phyloP scores from a whole-genome alignment of 371 early-diverging fungal species.

The Globomyces sp. region DNA sequence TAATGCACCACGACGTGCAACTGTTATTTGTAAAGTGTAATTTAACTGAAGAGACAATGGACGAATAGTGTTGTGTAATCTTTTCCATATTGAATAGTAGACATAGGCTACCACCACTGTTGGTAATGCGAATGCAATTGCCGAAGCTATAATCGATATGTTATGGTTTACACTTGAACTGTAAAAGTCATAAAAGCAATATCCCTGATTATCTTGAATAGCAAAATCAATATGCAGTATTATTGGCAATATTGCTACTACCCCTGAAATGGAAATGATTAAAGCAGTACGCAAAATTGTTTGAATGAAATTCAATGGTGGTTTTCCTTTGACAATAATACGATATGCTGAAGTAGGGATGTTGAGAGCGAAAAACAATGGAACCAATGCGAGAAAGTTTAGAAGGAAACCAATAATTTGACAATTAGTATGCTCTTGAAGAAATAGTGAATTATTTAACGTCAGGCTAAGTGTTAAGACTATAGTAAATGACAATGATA shows the following conservation, averaged over 20 bases:
- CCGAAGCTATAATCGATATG: neutral
- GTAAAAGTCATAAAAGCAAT: constrained; percentile 6
- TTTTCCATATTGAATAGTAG: constrained; percentile 7
- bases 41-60: neutral
- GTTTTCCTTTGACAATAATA: neutral
- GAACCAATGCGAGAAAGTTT: constrained; percentile 11
- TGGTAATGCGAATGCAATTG: neutral
- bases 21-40: neutral
- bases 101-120: neutral
- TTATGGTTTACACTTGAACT: neutral
- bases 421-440: constrained; percentile 3
- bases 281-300: neutral
- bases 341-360: constrained; percentile 8
- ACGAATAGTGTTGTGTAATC: neutral
- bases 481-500: neutral
- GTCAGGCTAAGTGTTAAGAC: neutral
- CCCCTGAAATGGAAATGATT: constrained; percentile 2
- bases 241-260: neutral
- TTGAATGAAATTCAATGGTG: neutral
- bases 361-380: constrained; percentile 6
- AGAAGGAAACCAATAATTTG: constrained; percentile 12
- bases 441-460: neutral
- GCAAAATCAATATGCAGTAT: constrained; percentile 3
- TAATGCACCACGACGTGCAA: constrained; percentile 9
- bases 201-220: neutral